phyloP scores from a whole-genome alignment of 768 basidiomycete species.

The Hygrocybe coccinea region DNA sequence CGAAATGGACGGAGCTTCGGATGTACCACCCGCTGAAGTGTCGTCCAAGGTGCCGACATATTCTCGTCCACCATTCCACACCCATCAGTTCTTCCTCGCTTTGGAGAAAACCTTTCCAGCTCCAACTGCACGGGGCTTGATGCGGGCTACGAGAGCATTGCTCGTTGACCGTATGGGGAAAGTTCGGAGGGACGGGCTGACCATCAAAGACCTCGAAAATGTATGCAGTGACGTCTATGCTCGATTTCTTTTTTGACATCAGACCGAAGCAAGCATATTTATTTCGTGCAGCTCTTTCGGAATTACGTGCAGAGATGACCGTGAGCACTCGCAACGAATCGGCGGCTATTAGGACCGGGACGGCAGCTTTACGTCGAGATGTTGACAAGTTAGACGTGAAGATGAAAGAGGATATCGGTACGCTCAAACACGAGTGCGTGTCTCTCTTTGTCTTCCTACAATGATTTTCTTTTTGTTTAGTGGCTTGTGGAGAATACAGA shows the following conservation, averaged over 20 bases:
- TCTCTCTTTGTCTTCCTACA: background rate
- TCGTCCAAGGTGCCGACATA: conserved; percentile 35
- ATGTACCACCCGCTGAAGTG: background rate
- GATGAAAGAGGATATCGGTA: conserved; percentile 89
- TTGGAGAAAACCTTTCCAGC: conserved; percentile 73
- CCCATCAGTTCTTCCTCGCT: conserved; percentile 67
- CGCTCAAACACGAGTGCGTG: conserved; percentile 87
- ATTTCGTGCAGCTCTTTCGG: conserved; percentile 88
- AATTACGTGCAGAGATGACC: conserved; percentile 81
- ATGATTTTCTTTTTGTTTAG: conserved; percentile 4
- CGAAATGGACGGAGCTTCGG: background rate
- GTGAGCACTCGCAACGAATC: conserved; percentile 80
- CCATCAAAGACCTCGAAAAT: conserved; percentile 76
- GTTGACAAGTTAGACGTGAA: conserved; percentile 81
- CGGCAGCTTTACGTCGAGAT: conserved; percentile 76
- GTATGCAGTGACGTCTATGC: conserved; percentile 41
- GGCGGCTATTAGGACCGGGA: conserved; percentile 71
- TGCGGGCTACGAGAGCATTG: conserved; percentile 78
- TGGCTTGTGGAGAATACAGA: conserved; percentile 65
- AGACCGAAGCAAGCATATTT: conserved; percentile 81
- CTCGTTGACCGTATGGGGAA: conserved; percentile 71
- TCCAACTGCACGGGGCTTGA: conserved; percentile 68
- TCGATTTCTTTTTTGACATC: background rate
- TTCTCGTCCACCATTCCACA: conserved; percentile 74
- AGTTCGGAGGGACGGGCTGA: conserved; percentile 67